phyloP scores from a whole-genome alignment of 1,139 yeast species.

The Debaryomyces subglobosus region DNA sequence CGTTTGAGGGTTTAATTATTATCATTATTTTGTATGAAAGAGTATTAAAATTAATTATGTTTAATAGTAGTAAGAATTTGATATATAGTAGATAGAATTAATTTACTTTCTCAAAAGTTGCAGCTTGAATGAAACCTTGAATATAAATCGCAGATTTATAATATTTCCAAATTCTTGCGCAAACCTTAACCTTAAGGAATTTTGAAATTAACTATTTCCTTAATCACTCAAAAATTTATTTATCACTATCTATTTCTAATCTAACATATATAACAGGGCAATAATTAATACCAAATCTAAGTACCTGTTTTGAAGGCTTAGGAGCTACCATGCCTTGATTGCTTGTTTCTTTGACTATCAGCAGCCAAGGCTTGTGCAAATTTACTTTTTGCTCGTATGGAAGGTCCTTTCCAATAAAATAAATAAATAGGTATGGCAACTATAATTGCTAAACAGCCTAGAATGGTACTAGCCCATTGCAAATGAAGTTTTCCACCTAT shows the following conservation, averaged over 20 bases:
- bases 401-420: constrained; percentile 33
- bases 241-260: constrained; percentile 18
- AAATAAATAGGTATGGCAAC: constrained; percentile 29
- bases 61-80: no score
- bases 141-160: no score
- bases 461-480: constrained; percentile 37
- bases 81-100: no score
- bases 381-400: constrained; percentile 24
- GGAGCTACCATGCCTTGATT: constrained; percentile 6
- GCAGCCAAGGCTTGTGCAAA: constrained; percentile 35
- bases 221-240: no score
- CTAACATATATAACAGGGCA: background rate
- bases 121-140: no score
- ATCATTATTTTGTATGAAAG: no score
- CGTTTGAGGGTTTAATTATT: no score
- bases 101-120: no score
- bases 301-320: background rate
- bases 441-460: constrained; percentile 34
- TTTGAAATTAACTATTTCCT: no score
- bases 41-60: no score
- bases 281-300: background rate
- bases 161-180: no score
- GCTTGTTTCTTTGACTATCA: constrained; percentile 21
- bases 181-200: no score
- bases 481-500: constrained; percentile 27